Evolutionary conservation across 495 filamentous ascomycete species (phyloP), one percentile per base, ranked within the genome.

Genomic region (Pseudoneurospora amorphoporcata): DNA sequence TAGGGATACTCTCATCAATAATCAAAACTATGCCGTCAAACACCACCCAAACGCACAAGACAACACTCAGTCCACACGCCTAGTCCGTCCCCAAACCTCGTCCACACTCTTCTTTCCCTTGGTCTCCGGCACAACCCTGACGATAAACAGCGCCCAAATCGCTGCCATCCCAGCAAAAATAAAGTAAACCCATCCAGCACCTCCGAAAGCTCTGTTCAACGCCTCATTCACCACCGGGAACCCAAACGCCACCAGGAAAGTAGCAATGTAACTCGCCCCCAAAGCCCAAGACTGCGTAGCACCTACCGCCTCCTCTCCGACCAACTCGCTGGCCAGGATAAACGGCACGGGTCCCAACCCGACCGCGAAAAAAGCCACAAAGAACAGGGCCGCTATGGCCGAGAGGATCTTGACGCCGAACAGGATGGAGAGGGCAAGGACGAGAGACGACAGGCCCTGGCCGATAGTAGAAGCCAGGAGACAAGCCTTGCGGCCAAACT

Each of bases 311-410:
- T 95, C 92, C 3, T 92, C 89, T 0, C 90, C 92, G 5, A 98
- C 96, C 3, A 97, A 87, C 81, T 97, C 94, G 3, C 91, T 91
- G 1, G 94, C 90, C 40, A 99, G 86, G 76, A 98, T 95, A 83
- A 98, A 99, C 0, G 95, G 95, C 3, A 99, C 90, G 0, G 95
- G 96, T 0, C 95, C 95, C 0, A 99, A 84, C 1, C 95, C 95
- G n/a, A 97, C 84, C 3, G 92, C 95, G 75, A 98, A 99, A 76
- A 90, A 91, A 19, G 90, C 87, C 8, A 98, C 95, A 76, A 98
- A 99, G 29, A 92, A 79, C 4, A 98, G 81, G 2, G 93, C 92
- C 0, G 92, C 90, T 9, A 95, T 80, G 0, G 93, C 95, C 8
- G 92, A 95, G 29, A 96, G 80, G 53, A 90, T 82, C 75, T 92